Percentiles rank a stretch among this genome's conserved stretches.
Evolutionary conservation across 371 early-diverging fungal species (phyloP).

Genomic region (Lichtheimia hyalospora): DNA sequence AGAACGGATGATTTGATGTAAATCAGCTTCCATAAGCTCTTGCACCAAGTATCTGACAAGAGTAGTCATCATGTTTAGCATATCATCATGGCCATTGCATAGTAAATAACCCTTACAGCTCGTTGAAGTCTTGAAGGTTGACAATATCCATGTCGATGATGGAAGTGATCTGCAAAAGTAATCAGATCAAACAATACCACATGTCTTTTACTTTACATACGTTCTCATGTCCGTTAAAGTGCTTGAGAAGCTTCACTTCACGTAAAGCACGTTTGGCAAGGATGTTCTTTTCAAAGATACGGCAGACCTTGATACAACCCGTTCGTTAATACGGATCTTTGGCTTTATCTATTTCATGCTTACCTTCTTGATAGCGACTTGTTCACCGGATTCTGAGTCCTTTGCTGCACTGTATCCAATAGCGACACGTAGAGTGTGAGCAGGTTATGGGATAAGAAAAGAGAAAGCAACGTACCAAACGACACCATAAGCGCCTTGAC

Average conservation of each 20-base stretch:
- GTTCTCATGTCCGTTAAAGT: constrained; percentile 91
- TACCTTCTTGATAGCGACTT: constrained; percentile 93
- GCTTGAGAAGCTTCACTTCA: constrained; percentile 87
- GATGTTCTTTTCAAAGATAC: constrained; percentile 78
- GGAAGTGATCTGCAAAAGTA: constrained; percentile 69
- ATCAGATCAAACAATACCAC: too few relatives aligned
- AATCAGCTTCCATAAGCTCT: constrained; percentile 98
- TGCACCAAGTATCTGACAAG: constrained; percentile 74
- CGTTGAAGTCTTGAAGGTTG: constrained; percentile 70
- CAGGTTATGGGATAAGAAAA: neutral
- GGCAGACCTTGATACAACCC: constrained; percentile 29
- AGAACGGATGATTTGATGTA: constrained; percentile 97
- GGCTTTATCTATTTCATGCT: constrained; percentile 13
- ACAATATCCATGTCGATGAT: constrained; percentile 63
- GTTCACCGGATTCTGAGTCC: constrained; percentile 75
- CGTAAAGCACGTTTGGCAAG: constrained; percentile 86
- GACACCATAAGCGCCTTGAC: constrained; percentile 87
- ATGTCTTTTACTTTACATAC: constrained; percentile 37
- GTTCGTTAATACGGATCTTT: too few relatives aligned
- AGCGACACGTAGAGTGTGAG: neutral
- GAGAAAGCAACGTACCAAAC: constrained; percentile 21
- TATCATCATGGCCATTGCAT: too few relatives aligned
- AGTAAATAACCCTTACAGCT: constrained; percentile 60
- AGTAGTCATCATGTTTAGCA: neutral
- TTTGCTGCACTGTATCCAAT: constrained; percentile 66